These are phyloP conservation scores for Wickerhamiella sorbophila DNA, from an alignment of 805 yeast genomes.

Conservation along the genomic window DNA sequence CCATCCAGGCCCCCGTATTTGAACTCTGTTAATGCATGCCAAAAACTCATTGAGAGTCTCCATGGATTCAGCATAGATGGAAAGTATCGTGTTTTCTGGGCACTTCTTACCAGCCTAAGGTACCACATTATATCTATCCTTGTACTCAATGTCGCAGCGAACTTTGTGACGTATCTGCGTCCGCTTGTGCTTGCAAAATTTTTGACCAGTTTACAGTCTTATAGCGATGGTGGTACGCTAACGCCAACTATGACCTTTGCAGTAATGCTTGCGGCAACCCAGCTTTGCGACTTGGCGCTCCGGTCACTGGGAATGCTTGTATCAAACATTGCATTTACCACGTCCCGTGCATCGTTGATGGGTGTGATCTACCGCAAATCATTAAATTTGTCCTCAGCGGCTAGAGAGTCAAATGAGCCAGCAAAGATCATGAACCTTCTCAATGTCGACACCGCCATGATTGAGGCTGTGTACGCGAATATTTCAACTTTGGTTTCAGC, in stretches of 20 bases:
- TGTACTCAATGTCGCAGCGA: background rate
- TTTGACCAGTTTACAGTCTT: conserved; percentile 5
- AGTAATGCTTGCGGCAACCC: conserved; percentile 4
- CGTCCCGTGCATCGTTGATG: conserved; percentile 29
- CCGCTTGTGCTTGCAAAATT: conserved; percentile 11
- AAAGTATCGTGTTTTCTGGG: conserved; percentile 4
- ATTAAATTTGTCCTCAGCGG: conserved; percentile 38
- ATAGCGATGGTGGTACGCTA: conserved; percentile 1
- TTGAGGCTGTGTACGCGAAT: conserved; percentile 57
- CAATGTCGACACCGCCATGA: conserved; percentile 56
- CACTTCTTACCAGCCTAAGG: conserved; percentile 2
- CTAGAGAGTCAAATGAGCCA: conserved; percentile 44
- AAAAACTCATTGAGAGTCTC: conserved; percentile 1
- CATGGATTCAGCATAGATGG: background rate
- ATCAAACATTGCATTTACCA: conserved; percentile 4
- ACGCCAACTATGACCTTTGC: conserved; percentile 5
- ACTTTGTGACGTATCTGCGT: conserved; percentile 10
- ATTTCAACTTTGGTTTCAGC: conserved; percentile 83
- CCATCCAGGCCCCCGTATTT: conserved; percentile 8
- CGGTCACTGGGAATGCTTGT: conserved; percentile 1
- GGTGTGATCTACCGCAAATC: conserved; percentile 56
- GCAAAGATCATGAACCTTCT: conserved; percentile 72
- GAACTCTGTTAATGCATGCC: conserved; percentile 2
- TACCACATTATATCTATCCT: conserved; percentile 2
- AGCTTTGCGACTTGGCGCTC: conserved; percentile 4